These are phyloP conservation scores for Tanacetum coccineum DNA, from an alignment of 129 eudicot species.

Conservation along the genomic window DNA sequence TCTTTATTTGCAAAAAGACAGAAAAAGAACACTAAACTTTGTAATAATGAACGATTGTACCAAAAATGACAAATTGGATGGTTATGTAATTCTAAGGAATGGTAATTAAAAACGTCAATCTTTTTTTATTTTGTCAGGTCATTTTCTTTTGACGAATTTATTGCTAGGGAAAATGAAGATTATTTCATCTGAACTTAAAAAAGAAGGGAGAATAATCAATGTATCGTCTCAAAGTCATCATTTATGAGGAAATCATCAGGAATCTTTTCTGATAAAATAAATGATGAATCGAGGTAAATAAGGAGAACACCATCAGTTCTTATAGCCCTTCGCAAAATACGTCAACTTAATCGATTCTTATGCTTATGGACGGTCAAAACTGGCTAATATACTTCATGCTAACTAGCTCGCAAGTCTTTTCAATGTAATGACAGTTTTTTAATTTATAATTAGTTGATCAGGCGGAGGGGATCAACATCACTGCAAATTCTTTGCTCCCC, in stretches of 20 bases:
- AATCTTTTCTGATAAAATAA: slow-evolving; percentile 20
- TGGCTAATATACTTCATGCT: slow-evolving; percentile 37
- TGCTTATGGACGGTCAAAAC: slow-evolving; percentile 33
- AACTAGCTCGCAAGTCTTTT: slow-evolving; percentile 32
- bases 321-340: not conserved
- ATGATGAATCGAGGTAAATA: slow-evolving; percentile 27
- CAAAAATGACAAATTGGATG: no score
- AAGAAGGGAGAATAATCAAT: slow-evolving; percentile 28
- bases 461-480: slow-evolving; percentile 28
- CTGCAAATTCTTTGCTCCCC: slow-evolving; percentile 29
- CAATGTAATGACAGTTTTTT: slow-evolving; percentile 18
- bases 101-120: no score
- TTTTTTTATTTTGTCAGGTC: slow-evolving; percentile 18
- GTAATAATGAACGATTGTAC: no score
- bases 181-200: slow-evolving; percentile 22
- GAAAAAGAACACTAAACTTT: no score
- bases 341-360: not conserved
- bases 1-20: no score
- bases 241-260: slow-evolving; percentile 6
- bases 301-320: not conserved
- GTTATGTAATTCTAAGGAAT: no score
- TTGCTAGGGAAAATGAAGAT: slow-evolving; percentile 34
- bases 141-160: slow-evolving; percentile 36
- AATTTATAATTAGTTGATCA: not conserved
- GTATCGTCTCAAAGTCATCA: slow-evolving; percentile 28